Percentiles rank a stretch among this genome's conserved stretches.
Evolutionary conservation across 306 rosid genomes (phyloP).

Genomic region (Inga laurina): DNA sequence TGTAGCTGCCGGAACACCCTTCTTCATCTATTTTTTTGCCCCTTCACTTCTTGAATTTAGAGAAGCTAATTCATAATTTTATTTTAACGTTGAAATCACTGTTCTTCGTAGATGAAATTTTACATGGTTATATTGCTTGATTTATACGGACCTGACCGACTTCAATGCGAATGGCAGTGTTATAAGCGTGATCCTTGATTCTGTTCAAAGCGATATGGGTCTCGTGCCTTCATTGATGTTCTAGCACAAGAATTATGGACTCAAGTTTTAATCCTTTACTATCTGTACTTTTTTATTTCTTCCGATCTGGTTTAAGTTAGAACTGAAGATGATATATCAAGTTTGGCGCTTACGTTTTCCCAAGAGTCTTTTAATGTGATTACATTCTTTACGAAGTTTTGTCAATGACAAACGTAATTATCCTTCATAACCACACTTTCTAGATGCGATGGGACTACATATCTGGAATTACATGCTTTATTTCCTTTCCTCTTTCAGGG

Average conservation of each 20-base stretch:
- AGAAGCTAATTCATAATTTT: conserved; percentile 1
- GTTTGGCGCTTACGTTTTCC: neutral
- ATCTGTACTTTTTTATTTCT: neutral
- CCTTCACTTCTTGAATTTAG: neutral
- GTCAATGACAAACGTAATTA: neutral
- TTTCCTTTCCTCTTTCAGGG: neutral
- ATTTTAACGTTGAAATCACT: neutral
- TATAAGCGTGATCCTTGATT: conserved; percentile 37
- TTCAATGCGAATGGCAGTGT: conserved; percentile 16
- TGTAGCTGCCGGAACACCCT: neutral
- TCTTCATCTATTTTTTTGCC: conserved; percentile 1
- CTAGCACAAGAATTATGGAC: neutral
- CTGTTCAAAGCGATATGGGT: conserved; percentile 14
- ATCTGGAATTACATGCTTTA: neutral
- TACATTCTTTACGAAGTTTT: neutral
- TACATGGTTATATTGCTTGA: conserved; percentile 8
- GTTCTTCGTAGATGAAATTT: conserved; percentile 25
- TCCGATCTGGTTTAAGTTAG: neutral
- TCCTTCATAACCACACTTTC: neutral
- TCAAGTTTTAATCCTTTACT: neutral
- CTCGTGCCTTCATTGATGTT: neutral
- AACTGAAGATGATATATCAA: neutral
- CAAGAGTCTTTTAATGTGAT: neutral
- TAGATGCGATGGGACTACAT: neutral
- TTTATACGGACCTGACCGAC: conserved; percentile 21